phyloP scores from a whole-genome alignment of 2,329 filamentous ascomycete genomes.

The Akanthomyces uredinophilus region DNA sequence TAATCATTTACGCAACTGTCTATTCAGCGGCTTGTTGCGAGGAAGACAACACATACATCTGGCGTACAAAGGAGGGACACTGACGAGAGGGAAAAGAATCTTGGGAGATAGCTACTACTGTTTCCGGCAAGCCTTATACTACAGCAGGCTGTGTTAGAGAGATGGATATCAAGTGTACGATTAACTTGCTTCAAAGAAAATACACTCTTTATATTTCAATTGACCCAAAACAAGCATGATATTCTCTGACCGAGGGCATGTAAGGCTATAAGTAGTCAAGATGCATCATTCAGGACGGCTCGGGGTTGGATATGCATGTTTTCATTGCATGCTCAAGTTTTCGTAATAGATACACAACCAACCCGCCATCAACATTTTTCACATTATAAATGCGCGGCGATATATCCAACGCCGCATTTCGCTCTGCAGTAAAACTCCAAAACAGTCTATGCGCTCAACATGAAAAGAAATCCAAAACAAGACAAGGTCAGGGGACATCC shows the following conservation, averaged over 20 bases:
- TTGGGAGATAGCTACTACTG: not conserved
- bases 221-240: not conserved
- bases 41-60: not conserved
- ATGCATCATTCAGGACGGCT: no score
- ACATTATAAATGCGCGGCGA: not conserved
- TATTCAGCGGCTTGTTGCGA: slow-evolving; percentile 1
- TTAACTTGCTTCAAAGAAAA: not conserved
- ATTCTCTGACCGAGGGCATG: not conserved
- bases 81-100: not conserved
- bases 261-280: no score
- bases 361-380: not conserved
- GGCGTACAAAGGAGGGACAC: not conserved
- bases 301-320: not conserved
- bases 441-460: not conserved
- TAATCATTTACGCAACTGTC: slow-evolving; percentile 3
- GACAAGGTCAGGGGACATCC: not conserved
- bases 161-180: slow-evolving; percentile 1
- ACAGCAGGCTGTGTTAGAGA: not conserved
- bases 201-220: not conserved
- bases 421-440: not conserved
- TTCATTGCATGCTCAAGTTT: not conserved
- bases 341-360: not conserved
- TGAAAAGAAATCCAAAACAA: slow-evolving; percentile 2
- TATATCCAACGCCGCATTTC: not conserved
- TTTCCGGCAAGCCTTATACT: not conserved